A percentile compares a stretch with the other conserved stretches of the same genome.
phyloP scores from a whole-genome alignment of 2,329 filamentous ascomycete species.

The Pleomassaria siparia region DNA sequence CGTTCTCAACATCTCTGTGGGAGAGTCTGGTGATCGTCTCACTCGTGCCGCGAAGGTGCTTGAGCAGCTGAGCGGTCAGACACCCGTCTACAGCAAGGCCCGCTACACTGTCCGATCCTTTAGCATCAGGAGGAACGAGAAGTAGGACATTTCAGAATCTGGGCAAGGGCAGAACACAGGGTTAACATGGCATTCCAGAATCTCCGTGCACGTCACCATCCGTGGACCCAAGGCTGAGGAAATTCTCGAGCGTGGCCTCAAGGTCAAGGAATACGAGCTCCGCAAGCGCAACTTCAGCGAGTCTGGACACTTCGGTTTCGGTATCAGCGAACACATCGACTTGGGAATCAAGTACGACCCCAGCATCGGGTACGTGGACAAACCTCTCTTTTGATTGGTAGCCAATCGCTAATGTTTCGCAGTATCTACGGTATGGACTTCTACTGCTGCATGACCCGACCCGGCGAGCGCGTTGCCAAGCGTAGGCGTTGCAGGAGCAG shows the following conservation, averaged over 20 bases:
- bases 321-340: constrained; percentile 99
- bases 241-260: constrained; percentile 99
- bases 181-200: constrained; percentile 62
- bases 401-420: constrained; percentile 22
- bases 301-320: constrained; percentile 95
- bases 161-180: background rate
- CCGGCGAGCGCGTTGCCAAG: constrained; percentile 96
- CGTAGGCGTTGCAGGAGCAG: constrained; percentile 85
- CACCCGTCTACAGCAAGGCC: constrained; percentile 99
- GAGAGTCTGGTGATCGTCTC: constrained; percentile 99
- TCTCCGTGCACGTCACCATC: constrained; percentile 98
- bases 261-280: constrained; percentile 99
- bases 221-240: constrained; percentile 99
- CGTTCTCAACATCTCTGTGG: constrained; percentile 98
- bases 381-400: background rate
- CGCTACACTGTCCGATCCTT: constrained; percentile 99
- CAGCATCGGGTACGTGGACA: constrained; percentile 40
- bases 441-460: constrained; percentile 99
- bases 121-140: constrained; percentile 99
- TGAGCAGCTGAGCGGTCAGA: constrained; percentile 99
- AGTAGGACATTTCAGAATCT: constrained; percentile 14
- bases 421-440: constrained; percentile 83
- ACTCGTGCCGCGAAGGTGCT: constrained; percentile 99
- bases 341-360: constrained; percentile 82
- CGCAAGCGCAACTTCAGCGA: constrained; percentile 99